phyloP scores from a whole-genome alignment of 2,329 filamentous ascomycete species.

The Fusarium pininemorale region DNA sequence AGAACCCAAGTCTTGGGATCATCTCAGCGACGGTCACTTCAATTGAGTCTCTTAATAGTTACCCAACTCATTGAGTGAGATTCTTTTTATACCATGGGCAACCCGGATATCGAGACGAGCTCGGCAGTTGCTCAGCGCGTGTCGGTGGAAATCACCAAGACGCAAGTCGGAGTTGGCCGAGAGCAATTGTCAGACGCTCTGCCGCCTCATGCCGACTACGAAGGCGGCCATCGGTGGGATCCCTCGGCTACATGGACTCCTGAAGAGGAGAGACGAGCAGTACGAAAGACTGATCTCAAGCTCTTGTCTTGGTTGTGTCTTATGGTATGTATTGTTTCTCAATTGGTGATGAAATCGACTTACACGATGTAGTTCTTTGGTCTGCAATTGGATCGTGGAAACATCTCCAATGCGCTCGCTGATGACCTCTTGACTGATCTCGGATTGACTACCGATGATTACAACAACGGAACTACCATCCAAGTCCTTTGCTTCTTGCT shows the following conservation, averaged over 20 bases:
- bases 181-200: conserved; percentile 47
- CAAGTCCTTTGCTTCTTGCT: conserved; percentile 63
- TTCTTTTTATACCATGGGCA: conserved; percentile 31
- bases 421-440: conserved; percentile 69
- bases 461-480: conserved; percentile 67
- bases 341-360: conserved; percentile 5
- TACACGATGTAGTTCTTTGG: conserved; percentile 61
- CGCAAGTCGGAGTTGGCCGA: conserved; percentile 48
- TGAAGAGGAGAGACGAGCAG: conserved; percentile 64
- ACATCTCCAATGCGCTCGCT: conserved; percentile 68
- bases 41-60: background rate
- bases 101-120: conserved; percentile 43
- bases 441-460: conserved; percentile 59
- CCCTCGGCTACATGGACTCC: conserved; percentile 59
- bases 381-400: conserved; percentile 70
- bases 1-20: conserved; percentile 10
- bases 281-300: conserved; percentile 61
- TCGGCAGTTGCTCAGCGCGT: conserved; percentile 37
- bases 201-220: conserved; percentile 48
- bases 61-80: background rate
- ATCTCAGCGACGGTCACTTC: conserved; percentile 6
- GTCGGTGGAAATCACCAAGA: conserved; percentile 40
- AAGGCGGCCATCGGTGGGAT: conserved; percentile 55
- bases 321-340: conserved; percentile 46
- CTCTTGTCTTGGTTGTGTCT: conserved; percentile 55